A percentile compares a stretch with the other conserved stretches of the same genome.
Evolutionary conservation across 2,329 filamentous ascomycete genomes (phyloP).

Genomic region (Penicillium sp.): DNA sequence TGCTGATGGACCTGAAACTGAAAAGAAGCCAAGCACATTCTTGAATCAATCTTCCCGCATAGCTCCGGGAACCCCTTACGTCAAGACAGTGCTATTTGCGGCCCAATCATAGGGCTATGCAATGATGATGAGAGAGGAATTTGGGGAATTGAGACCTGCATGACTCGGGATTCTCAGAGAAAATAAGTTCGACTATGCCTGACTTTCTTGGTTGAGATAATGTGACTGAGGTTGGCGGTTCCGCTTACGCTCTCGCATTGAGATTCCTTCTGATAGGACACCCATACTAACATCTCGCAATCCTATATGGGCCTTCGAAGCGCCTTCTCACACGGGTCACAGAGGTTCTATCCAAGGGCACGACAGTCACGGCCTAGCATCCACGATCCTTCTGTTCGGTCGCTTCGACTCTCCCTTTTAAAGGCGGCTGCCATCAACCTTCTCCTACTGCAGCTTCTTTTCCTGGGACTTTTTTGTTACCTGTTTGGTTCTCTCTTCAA

Average conservation of each 20-base stretch:
- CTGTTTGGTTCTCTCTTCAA: conserved; percentile 38
- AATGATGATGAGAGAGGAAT: too few species aligned
- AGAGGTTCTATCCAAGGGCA: conserved; percentile 17
- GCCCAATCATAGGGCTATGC: too few species aligned
- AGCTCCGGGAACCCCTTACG: too few species aligned
- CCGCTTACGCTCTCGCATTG: background rate
- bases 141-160: too few species aligned
- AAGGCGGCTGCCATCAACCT: conserved; percentile 25
- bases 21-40: too few species aligned
- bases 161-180: too few species aligned
- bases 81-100: too few species aligned
- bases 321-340: background rate
- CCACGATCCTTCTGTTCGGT: conserved; percentile 16
- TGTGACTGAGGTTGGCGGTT: background rate
- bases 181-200: too few species aligned
- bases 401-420: conserved; percentile 15
- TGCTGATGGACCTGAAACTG: background rate
- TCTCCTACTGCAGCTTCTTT: conserved; percentile 35
- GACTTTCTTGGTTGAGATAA: background rate
- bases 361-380: conserved; percentile 17
- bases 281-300: background rate
- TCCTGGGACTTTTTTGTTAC: conserved; percentile 35
- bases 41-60: too few species aligned
- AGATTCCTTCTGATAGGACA: background rate
- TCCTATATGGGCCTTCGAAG: background rate